Evolutionary conservation across 2,329 filamentous ascomycete genomes (phyloP).

Genomic region (Zymoseptoria tritici): DNA sequence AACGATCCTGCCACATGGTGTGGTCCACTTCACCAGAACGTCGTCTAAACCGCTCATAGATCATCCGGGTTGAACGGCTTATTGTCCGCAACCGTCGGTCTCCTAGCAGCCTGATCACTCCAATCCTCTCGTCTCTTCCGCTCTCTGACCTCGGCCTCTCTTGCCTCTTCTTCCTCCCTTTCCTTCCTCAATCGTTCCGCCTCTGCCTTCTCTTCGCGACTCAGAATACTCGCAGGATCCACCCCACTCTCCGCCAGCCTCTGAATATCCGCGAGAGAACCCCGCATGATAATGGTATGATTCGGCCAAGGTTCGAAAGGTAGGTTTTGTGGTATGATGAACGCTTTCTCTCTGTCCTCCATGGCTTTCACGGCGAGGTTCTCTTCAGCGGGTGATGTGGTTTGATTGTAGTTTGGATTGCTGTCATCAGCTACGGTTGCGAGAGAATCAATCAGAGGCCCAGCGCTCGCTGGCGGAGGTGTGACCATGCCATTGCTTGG

Average conservation of each 20-base stretch:
- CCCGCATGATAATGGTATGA: conserved; percentile 60
- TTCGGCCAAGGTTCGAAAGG: conserved; percentile 70
- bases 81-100: conserved; percentile 14
- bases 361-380: conserved; percentile 21
- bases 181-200: conserved; percentile 28
- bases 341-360: conserved; percentile 31
- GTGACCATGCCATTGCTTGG: conserved; percentile 29
- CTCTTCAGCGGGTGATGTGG: conserved; percentile 1
- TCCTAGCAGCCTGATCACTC: conserved; percentile 9
- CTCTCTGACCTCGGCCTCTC: conserved; percentile 23
- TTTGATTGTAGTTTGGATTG: conserved; percentile 5
- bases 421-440: conserved; percentile 11
- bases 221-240: conserved; percentile 44
- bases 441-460: background rate
- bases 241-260: conserved; percentile 54
- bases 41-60: conserved; percentile 4
- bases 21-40: too few species aligned
- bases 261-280: conserved; percentile 57
- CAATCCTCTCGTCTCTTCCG: conserved; percentile 11
- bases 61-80: conserved; percentile 32
- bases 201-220: conserved; percentile 39
- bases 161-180: conserved; percentile 35
- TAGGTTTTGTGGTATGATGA: conserved; percentile 37
- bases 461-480: conserved; percentile 14
- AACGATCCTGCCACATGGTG: too few species aligned